Evolutionary conservation across 2,329 filamentous ascomycete species (phyloP), one percentile per base, ranked within the genome.

Genomic region (Sarocladiaceae sp.): DNA sequence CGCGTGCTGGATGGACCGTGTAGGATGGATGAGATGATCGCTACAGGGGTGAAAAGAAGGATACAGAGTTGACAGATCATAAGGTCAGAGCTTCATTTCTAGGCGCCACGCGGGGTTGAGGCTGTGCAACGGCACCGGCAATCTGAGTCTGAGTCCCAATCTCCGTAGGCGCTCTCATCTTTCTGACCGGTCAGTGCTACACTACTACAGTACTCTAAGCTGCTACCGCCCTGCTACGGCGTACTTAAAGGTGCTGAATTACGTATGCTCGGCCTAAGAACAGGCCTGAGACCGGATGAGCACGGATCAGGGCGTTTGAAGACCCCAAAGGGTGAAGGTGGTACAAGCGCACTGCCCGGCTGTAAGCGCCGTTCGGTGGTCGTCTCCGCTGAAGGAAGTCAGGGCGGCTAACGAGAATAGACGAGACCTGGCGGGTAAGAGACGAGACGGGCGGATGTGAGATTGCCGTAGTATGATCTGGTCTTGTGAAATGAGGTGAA

Each of bases 321-420:
- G n/a, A n/a, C n/a, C n/a, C n/a, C n/a, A n/a, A n/a, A n/a, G n/a
- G n/a, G n/a, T n/a, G n/a, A n/a, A n/a, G n/a, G 26, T 33, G 25
- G 44, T 26, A 31, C 26, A 48, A 48, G 44, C 44, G 44, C 44
- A 20, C 26, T 26, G 22, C 44, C 44, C 44, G 26, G 40, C 40
- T 46, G 40, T 46, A 46, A 46, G 40, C 40, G 40, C 40, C 40
- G 40, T 15, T 10, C 23, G 11, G 22, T 7, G 13, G 25, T 15
- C 8, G 7, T 12, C 25, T 15, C 29, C 8, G 29, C 8, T 15
- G n/a, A n/a, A n/a, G n/a, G n/a, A n/a, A n/a, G n/a, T 33, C 29
- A 8, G 4, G 44, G 44, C 44, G 44, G 8, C 28, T 48, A 48
- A 17, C 26, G 44, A 48, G 44, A 48, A 48, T 48, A 48, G 44